Percentiles rank a stretch among this genome's conserved stretches.
These are phyloP conservation scores for Rhodotorula sp. DNA, from an alignment of 1,284 basidiomycete genomes.

Conservation along the genomic window DNA sequence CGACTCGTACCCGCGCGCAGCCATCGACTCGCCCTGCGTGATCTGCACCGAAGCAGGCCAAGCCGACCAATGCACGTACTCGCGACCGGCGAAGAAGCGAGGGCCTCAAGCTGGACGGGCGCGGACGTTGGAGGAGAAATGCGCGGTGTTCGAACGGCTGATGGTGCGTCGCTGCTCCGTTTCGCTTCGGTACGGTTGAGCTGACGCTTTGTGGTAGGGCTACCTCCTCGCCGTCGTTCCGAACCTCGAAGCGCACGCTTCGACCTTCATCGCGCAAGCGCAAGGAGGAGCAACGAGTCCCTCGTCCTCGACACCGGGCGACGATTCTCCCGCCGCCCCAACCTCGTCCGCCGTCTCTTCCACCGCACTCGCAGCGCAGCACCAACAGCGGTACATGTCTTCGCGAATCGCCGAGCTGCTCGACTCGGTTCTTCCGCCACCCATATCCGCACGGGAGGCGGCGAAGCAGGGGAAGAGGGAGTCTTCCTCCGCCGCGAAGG, in stretches of 20 bases:
- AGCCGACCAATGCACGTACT: conserved; percentile 23
- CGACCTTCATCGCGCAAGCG: conserved; percentile 11
- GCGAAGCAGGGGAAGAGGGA: not conserved
- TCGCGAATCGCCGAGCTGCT: conserved; percentile 12
- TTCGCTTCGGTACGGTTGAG: not conserved
- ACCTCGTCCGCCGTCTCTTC: conserved; percentile 5
- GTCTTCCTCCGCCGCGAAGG: not conserved
- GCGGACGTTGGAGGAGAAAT: conserved; percentile 21
- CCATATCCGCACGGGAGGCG: not conserved
- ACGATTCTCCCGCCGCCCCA: not conserved
- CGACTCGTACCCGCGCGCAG: conserved; percentile 9
- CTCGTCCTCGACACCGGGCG: not conserved
- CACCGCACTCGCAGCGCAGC: not conserved
- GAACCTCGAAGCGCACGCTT: conserved; percentile 2
- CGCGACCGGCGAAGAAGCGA: conserved; percentile 28
- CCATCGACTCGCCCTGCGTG: conserved; percentile 27
- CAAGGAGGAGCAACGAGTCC: too few species aligned
- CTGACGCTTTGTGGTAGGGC: conserved; percentile 8
- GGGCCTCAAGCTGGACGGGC: conserved; percentile 31
- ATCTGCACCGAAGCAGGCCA: conserved; percentile 30
- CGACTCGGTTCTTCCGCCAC: conserved; percentile 6
- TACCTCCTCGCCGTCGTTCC: conserved; percentile 27
- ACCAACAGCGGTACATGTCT: not conserved
- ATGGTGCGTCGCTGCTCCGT: conserved; percentile 10
- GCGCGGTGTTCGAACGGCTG: conserved; percentile 20